A percentile compares a stretch with the other conserved stretches of the same genome.
These are phyloP conservation scores for Tolypocladium cylindrosporum DNA, from an alignment of 2,329 filamentous ascomycete species.

Conservation along the genomic window DNA sequence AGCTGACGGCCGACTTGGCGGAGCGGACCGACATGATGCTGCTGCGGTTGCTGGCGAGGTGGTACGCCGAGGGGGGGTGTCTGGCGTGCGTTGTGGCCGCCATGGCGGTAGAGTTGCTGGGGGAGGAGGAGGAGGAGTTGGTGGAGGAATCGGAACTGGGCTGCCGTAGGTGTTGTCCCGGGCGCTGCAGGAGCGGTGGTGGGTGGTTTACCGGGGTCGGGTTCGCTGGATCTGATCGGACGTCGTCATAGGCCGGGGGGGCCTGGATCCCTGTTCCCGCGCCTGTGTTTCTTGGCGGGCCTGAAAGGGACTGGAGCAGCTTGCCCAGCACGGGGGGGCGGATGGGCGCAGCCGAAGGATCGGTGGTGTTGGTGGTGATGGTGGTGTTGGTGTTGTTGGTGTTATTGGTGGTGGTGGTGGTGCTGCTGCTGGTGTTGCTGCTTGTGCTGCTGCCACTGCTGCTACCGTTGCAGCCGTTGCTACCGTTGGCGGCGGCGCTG, in stretches of 20 bases:
- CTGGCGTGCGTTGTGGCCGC: slow-evolving; percentile 12
- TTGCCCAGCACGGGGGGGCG: slow-evolving; percentile 6
- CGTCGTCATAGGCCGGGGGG: slow-evolving; percentile 22
- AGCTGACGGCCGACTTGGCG: slow-evolving; percentile 39
- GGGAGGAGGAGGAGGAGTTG: neutral
- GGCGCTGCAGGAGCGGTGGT: slow-evolving; percentile 1
- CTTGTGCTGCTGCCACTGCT: neutral
- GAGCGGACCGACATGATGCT: slow-evolving; percentile 41
- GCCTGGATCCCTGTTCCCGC: slow-evolving; percentile 6
- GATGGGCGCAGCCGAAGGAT: neutral
- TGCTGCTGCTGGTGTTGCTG: neutral
- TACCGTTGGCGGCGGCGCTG: neutral
- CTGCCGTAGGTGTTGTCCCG: slow-evolving; percentile 1
- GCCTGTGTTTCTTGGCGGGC: neutral
- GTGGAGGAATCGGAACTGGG: neutral
- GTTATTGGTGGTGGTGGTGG: neutral
- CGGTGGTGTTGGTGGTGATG: neutral
- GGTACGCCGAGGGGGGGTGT: slow-evolving; percentile 12
- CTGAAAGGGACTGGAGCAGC: slow-evolving; percentile 6
- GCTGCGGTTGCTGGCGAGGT: slow-evolving; percentile 28
- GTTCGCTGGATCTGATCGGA: slow-evolving; percentile 9
- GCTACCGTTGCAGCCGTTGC: slow-evolving; percentile 1
- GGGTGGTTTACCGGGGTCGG: neutral
- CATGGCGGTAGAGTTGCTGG: slow-evolving; percentile 8
- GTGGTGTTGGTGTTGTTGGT: neutral